Conservation (phyloP, 768 basidiomycete genomes). For the Cantharellus anzutake region DNA sequence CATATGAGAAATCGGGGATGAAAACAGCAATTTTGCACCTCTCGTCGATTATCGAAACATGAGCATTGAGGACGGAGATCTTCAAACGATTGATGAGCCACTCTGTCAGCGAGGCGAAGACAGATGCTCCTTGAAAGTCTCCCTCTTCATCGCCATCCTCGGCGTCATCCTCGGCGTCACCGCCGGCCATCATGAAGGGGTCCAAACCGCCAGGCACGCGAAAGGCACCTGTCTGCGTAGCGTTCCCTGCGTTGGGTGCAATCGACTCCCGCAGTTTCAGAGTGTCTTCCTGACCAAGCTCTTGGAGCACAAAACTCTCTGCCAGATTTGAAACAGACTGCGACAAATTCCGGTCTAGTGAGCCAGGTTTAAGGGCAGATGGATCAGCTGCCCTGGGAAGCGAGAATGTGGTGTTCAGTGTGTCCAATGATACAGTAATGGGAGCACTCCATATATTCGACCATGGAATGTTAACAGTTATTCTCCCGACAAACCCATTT, state of each 20-base stretch:
- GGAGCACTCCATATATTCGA: conserved; percentile 64
- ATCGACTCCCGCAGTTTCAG: conserved; percentile 51
- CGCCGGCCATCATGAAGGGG: conserved; percentile 29
- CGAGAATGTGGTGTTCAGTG: conserved; percentile 43
- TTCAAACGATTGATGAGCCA: conserved; percentile 60
- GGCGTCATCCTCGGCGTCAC: conserved; percentile 28
- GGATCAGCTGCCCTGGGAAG: conserved; percentile 19
- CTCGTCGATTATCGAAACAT: conserved; percentile 48
- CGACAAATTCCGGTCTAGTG: conserved; percentile 22
- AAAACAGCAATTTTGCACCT: conserved; percentile 39
- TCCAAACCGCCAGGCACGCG: conserved; percentile 38
- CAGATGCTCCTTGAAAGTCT: conserved; percentile 38
- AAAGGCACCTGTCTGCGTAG: conserved; percentile 5
- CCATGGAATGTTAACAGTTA: conserved; percentile 68
- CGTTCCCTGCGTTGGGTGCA: conserved; percentile 14
- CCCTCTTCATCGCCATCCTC: neutral
- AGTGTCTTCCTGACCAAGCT: conserved; percentile 54
- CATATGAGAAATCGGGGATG: conserved; percentile 38
- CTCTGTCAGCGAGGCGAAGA: conserved; percentile 67
- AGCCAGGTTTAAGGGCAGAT: conserved; percentile 15
- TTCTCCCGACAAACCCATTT: conserved; percentile 51
- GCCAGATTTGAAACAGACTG: conserved; percentile 72
- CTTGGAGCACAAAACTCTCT: conserved; percentile 71
- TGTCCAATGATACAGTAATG: conserved; percentile 48
- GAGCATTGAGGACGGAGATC: conserved; percentile 50